These are phyloP conservation scores for Tylopilus felleus DNA, from an alignment of 768 basidiomycete genomes.

Conservation along the genomic window DNA sequence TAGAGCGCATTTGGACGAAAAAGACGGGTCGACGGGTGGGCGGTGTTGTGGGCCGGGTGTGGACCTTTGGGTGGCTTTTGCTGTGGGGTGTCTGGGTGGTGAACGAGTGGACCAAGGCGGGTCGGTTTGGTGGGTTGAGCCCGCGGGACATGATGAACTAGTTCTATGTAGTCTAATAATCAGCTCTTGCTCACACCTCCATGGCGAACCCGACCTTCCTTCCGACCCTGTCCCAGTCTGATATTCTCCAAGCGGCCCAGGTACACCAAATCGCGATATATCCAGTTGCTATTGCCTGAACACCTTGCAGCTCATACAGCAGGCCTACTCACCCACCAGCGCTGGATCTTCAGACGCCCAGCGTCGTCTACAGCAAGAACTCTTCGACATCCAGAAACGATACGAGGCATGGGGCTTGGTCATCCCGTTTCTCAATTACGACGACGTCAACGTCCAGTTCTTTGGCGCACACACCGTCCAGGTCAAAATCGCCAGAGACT, in stretches of 20 bases:
- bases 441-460: constrained; percentile 85
- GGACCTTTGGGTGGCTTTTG: constrained; percentile 50
- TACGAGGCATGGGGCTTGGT: constrained; percentile 85
- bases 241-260: constrained; percentile 57
- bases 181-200: too few species aligned
- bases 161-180: too few species aligned
- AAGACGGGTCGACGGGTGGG: constrained; percentile 42
- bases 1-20: constrained; percentile 47
- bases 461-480: constrained; percentile 93
- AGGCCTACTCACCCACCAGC: constrained; percentile 56
- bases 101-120: constrained; percentile 34
- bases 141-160: constrained; percentile 1
- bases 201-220: constrained; percentile 40
- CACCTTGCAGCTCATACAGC: constrained; percentile 56
- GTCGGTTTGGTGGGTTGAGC: constrained; percentile 1
- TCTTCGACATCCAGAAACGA: constrained; percentile 72
- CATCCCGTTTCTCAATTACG: constrained; percentile 66
- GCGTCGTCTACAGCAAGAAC: constrained; percentile 63
- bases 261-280: constrained; percentile 36
- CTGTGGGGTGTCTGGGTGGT: constrained; percentile 47
- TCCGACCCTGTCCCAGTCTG: constrained; percentile 48
- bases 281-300: constrained; percentile 6
- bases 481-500: constrained; percentile 91
- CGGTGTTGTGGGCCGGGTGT: constrained; percentile 48
- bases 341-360: constrained; percentile 55